phyloP scores from a whole-genome alignment of 1,139 yeast species.

The Blastobotrys malaysiensis region DNA sequence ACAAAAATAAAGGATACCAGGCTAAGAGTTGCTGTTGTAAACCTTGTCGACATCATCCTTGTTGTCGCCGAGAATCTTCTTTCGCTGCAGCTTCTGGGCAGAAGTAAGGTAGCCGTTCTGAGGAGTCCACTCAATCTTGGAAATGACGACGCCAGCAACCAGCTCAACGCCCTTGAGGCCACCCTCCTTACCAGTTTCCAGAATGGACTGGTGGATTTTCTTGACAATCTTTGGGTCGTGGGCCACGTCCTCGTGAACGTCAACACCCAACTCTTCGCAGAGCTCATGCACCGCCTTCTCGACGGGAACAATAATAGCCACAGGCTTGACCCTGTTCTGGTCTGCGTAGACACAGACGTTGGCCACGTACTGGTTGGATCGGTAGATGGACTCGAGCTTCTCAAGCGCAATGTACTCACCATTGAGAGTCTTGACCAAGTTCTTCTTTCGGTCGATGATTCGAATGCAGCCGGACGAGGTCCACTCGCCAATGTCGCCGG shows the following conservation, averaged over 20 bases:
- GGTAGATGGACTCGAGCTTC: conserved; percentile 73
- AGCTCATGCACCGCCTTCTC: conserved; percentile 59
- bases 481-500: conserved; percentile 68
- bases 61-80: conserved; percentile 64
- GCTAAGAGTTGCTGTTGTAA: conserved; percentile 10
- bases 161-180: conserved; percentile 86
- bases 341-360: conserved; percentile 95
- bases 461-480: conserved; percentile 49
- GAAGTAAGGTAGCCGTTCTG: conserved; percentile 90
- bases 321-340: conserved; percentile 75
- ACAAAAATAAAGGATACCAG: neutral
- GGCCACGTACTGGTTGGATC: conserved; percentile 70
- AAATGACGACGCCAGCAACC: conserved; percentile 68
- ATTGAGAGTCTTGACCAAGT: conserved; percentile 88
- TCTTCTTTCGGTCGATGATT: conserved; percentile 89
- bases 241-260: conserved; percentile 47
- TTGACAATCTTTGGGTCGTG: conserved; percentile 53
- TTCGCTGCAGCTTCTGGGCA: conserved; percentile 95
- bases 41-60: conserved; percentile 29
- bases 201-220: conserved; percentile 53
- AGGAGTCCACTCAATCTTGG: conserved; percentile 96
- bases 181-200: conserved; percentile 71
- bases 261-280: conserved; percentile 50
- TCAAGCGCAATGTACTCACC: conserved; percentile 98
- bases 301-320: conserved; percentile 84